Evolutionary conservation across 2,329 filamentous ascomycete genomes (phyloP), one percentile per base, ranked within the genome.

Genomic region (Trichoderma breve): DNA sequence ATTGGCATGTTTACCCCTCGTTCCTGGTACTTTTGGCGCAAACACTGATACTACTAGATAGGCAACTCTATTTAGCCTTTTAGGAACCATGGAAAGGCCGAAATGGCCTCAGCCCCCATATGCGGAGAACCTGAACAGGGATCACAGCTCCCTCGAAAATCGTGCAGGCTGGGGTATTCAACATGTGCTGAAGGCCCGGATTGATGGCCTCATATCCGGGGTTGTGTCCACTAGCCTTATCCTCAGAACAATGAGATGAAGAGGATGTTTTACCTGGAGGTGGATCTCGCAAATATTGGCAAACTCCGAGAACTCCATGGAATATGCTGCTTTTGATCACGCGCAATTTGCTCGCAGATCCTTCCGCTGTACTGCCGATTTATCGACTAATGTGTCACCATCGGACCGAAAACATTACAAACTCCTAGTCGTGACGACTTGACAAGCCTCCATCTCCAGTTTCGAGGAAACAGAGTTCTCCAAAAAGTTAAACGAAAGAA

Each of bases 361-460:
- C 64, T 67, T 57, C 64, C 64, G 64, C 7, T 57, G 32, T 67
- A 24, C 64, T 57, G 64, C 64, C 64, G 62, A 65, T 53, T 53
- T 26, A 36, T 55, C 9, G 32, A 24, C 21, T 26, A 57, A 55
- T 57, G 64, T 32, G 24, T 57, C 51, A 11, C 9, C 47, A 67
- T 67, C 64, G 64, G 64, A 39, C 64, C 64, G 64, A 67, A 57
- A 67, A 28, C 47, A 57, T 66, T 18, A 28, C 43, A 15, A 57
- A 57, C 43, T 43, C 61, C 21, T 6, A n/a, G 28, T 14, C 21
- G 39, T 11, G 62, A 65, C n/a, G 43, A 26, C 3, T 57, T 14
- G 64, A 26, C n/a, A 57, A 24, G 43, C 30, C 24, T 34, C 47
- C 3, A 28, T 67, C 36, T n/a, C 8, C 32, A 15, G 11, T 6